Base-by-base conservation (phyloP, 805 yeast species). In the Citeromyces matritensis region DNA sequence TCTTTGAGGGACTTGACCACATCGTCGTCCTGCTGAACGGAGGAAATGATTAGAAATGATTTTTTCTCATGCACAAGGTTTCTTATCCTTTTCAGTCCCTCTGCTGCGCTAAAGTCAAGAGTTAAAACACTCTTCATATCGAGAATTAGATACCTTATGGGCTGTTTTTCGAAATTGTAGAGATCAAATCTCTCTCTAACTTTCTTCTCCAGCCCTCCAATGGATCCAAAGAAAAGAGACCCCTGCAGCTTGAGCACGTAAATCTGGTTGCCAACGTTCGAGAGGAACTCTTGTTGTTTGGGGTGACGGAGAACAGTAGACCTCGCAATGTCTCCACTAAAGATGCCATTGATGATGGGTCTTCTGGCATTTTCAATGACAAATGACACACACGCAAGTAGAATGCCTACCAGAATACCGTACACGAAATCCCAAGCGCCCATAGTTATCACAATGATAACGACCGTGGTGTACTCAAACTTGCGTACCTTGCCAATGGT, bases 21-120 rank as follows among this genome's bases (percentile, higher is more conserved):
- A 11, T 66, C 65, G 30, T 76, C 79, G 28, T 72, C 66, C 8
- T 14, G 23, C 27, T 73, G 57, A 19, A 88, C 83, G 1, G 95
- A 82, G 2, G 94, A 75, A 21, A 91, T 65, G 15, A 86, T 68
- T 47, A 91, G 55, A 39, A 70, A 77, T 11, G 88, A 77, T 32
- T 64, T 63, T 38, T 73, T 76, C 13, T 79, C 75, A 36, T 69
- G 69, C 11, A 84, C 58, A 43, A 86, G 66, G 39, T 93, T 77
- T 48, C 82, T 73, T 37, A 91, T 78, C 42, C 95, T 63, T 42
- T 85, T 73, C 49, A 91, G 82, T 0, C 96, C 95, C 51, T 91
- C 97, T 7, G 95, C 94, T 0, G 97, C 96, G 29, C 94, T 80
- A 44, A 81, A 91, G 53, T 91, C 98, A 39, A 91, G 72, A 30